Conservation (phyloP, 1,284 basidiomycete genomes). For the Phlebopus sp. region DNA sequence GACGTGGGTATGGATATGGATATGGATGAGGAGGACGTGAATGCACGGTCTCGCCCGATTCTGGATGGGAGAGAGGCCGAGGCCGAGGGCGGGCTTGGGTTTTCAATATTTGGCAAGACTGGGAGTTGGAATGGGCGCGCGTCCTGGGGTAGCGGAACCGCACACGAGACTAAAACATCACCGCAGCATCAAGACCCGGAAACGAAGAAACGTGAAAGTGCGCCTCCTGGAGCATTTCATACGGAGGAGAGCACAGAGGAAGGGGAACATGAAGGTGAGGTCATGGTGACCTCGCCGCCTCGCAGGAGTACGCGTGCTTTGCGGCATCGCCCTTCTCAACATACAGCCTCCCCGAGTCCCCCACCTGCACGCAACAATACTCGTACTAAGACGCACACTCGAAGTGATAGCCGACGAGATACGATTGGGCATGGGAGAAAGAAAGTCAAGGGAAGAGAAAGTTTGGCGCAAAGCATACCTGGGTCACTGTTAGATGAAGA, state of each 20-base stretch:
- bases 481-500: constrained; percentile 55
- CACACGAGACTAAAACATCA: neutral
- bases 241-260: constrained; percentile 20
- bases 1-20: constrained; percentile 9
- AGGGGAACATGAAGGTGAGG: constrained; percentile 31
- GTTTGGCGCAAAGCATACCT: constrained; percentile 46
- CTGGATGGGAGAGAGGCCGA: constrained; percentile 10
- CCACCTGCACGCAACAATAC: neutral
- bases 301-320: constrained; percentile 13
- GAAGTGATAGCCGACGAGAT: constrained; percentile 13
- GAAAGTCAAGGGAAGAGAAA: constrained; percentile 18
- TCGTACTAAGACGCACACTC: constrained; percentile 9
- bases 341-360: neutral
- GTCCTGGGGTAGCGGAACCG: neutral
- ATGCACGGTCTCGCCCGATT: constrained; percentile 16
- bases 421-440: too few relatives aligned
- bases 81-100: constrained; percentile 13
- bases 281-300: constrained; percentile 18
- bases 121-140: constrained; percentile 1
- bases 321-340: neutral
- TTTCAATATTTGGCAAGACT: constrained; percentile 30
- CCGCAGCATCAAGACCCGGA: constrained; percentile 5
- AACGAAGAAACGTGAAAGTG: constrained; percentile 9
- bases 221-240: constrained; percentile 25
- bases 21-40: constrained; percentile 2